phyloP scores from a whole-genome alignment of 2,329 filamentous ascomycete species.

The Cladosporium sp. region DNA sequence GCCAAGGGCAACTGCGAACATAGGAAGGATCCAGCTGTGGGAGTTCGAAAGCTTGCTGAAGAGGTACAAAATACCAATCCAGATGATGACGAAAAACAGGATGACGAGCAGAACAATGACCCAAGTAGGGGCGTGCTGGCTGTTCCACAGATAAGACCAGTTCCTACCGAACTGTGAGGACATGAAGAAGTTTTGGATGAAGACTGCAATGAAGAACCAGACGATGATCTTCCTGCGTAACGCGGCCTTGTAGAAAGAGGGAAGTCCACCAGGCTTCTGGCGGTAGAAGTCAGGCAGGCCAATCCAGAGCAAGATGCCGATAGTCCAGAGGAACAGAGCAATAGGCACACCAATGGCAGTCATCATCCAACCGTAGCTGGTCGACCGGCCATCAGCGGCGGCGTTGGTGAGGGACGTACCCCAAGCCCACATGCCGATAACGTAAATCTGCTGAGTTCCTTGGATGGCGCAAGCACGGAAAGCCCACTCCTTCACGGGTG shows the following conservation, averaged over 20 bases:
- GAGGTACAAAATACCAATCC: slow-evolving; percentile 48
- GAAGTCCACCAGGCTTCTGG: slow-evolving; percentile 58
- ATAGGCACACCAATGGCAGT: slow-evolving; percentile 55
- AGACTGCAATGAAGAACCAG: slow-evolving; percentile 61
- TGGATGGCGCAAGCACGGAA: slow-evolving; percentile 62
- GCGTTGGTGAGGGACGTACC: slow-evolving; percentile 38
- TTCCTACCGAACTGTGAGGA: slow-evolving; percentile 62
- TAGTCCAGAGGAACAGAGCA: slow-evolving; percentile 51
- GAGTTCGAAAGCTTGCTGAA: slow-evolving; percentile 54
- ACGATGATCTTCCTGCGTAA: slow-evolving; percentile 60
- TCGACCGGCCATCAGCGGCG: neutral
- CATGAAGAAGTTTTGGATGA: slow-evolving; percentile 64
- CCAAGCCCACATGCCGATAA: slow-evolving; percentile 64
- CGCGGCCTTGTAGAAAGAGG: slow-evolving; percentile 60
- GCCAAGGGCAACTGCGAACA: slow-evolving; percentile 62
- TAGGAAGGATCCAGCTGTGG: slow-evolving; percentile 62
- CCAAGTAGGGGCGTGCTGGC: slow-evolving; percentile 53
- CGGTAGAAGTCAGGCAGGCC: slow-evolving; percentile 65
- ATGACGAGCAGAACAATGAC: slow-evolving; percentile 53
- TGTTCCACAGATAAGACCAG: slow-evolving; percentile 60
- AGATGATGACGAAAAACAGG: slow-evolving; percentile 52
- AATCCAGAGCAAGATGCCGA: slow-evolving; percentile 52
- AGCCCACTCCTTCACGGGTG: slow-evolving; percentile 61
- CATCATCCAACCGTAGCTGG: slow-evolving; percentile 22
- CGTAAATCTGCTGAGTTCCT: slow-evolving; percentile 62